These are phyloP conservation scores for Phytophthora sojae DNA, from an alignment of 352 stramenopile genomes.

Conservation along the genomic window DNA sequence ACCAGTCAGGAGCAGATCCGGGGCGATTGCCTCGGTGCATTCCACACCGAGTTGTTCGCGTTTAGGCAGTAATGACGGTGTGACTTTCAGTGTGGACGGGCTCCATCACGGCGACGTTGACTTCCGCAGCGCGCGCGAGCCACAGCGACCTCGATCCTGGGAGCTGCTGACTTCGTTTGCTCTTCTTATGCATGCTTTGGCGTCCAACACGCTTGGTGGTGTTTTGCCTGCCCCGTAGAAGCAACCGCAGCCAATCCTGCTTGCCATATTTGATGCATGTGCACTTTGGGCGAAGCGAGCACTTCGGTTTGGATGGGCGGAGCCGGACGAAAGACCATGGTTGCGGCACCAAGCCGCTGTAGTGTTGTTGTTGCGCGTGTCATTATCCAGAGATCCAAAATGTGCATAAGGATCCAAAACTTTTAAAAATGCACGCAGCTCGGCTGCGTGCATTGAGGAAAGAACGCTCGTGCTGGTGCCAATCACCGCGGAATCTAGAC, in stretches of 20 bases:
- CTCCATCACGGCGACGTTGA: slow-evolving; percentile 13
- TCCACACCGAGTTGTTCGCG: slow-evolving; percentile 2
- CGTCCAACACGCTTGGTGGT: slow-evolving; percentile 11
- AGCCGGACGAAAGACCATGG: slow-evolving; percentile 3
- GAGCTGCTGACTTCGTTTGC: slow-evolving; percentile 2
- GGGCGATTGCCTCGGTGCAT: neutral
- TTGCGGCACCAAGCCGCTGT: slow-evolving; percentile 16
- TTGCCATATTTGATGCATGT: neutral
- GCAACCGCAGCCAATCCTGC: neutral
- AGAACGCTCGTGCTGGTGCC: too few relatives aligned
- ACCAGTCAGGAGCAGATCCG: slow-evolving; percentile 11
- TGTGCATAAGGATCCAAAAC: neutral
- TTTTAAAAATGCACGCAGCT: neutral
- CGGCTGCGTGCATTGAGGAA: too few relatives aligned
- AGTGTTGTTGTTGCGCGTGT: slow-evolving; percentile 13
- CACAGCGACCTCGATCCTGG: slow-evolving; percentile 10
- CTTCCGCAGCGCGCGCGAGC: neutral
- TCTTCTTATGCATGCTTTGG: neutral
- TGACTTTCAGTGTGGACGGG: slow-evolving; percentile 16
- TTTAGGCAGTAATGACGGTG: slow-evolving; percentile 8
- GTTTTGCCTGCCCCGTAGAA: too few relatives aligned
- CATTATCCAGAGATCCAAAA: neutral
- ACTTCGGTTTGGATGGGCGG: slow-evolving; percentile 1
- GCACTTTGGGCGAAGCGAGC: neutral
- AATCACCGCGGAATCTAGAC: too few relatives aligned